Evolutionary conservation across 2,329 filamentous ascomycete species (phyloP), one percentile per base, ranked within the genome.

Genomic region (Sporothrix brasiliensis): DNA sequence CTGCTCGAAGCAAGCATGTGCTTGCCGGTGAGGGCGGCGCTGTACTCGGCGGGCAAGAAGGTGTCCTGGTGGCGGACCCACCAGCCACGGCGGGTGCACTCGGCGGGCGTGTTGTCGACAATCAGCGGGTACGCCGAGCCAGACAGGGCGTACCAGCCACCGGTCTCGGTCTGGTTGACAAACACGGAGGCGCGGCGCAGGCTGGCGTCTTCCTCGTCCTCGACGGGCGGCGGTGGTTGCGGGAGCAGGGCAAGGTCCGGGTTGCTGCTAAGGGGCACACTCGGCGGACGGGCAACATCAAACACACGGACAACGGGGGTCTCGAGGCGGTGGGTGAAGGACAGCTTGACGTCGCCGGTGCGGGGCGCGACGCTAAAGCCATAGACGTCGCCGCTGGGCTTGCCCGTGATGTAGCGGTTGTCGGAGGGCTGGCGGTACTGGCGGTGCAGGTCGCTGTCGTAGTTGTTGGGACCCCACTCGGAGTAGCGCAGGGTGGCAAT

Each of bases 401-500:
- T 89, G 74, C 91, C 92, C 74, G 94, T 94, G 67, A 98, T 90
- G 80, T 98, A 97, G 72, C 91, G 91, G 74, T 92, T 89, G 78
- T 98, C 94, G 77, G 94, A 90, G 0, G 93, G 93, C 13, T 84
- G 81, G 16, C 86, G 87, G 77, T 98, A 95, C 77, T 98, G 93
- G 66, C 87, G 87, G 76, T 93, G 89, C 7, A 99, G 87, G 78
- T 99, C 95, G 73, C 88, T 88, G 79, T 99, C 94, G 72, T 90
- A 92, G 71, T 91, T 96, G 79, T 99, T 99, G 16, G 94, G 92
- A 0, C 89, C 90, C 95, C 95, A 99, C 79, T 99, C 95, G 13
- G 93, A 91, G 77, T 96, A 99, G 74, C 89, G 94, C 75, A 99
- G 87, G 0, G 92, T 97, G 76, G 93, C 97, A 73, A 99, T 91